Evolutionary conservation across 306 rosid species (phyloP), one percentile per base, ranked within the genome.

Genomic region (Ormosia emarginata): DNA sequence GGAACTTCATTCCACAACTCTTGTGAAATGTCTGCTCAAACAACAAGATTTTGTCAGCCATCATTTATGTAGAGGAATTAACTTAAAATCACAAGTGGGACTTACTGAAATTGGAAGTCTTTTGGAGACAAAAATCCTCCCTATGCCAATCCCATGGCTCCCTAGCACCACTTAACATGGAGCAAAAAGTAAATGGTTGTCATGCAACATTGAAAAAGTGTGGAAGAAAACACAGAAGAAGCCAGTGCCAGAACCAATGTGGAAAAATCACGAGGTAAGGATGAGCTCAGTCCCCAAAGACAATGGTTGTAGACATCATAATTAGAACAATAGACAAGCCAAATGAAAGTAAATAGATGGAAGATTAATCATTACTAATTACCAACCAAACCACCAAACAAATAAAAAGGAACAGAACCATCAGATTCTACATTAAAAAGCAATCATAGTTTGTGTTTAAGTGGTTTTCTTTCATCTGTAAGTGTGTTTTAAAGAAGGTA

Each of bases 61-160:
- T 75, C 24, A 18, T 41, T 50, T 65, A 50, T 46, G 33, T 9
- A 32, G 30, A 74, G 59, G 47, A 61, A 50, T 33, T 46, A 44
- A 58, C 69, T 44, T 68, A 12, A 11, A 71, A 71, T 41, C 59
- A 62, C 49, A 49, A n/a, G 32, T 55, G 17, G 53, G 15, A 67
- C 89, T 58, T 83, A 93, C 98, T 87, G 1, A 76, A 67, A 79
- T 80, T 58, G 13, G 90, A 75, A 75, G 82, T 80, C 82, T 85
- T 89, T 65, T 80, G 89, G 75, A 81, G 43, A 85, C 64, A 43
- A 79, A 79, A 86, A 56, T 71, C 86, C 77, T 82, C 87, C 58
- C 78, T 79, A 15, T 73, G 90, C 97, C 97, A 90, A 84, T 85
- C 78, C 95, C 98, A 85, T 34, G 84, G 75, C 85, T 73, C 91